phyloP scores from a whole-genome alignment of 768 basidiomycete genomes.

The Suillus hirtellus region DNA sequence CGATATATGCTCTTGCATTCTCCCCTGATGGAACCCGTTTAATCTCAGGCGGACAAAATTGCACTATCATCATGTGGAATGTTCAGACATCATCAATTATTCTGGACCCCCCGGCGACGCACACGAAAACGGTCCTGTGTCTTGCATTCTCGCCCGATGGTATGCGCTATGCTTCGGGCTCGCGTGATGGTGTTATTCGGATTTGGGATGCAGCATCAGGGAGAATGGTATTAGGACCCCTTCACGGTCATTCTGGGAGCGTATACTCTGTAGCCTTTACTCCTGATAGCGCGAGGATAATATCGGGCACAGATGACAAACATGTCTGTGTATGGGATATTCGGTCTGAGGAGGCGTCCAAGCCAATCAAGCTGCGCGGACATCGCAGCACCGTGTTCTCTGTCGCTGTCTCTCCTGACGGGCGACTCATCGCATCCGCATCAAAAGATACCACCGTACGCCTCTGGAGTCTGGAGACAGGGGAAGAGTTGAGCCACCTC shows the following conservation, averaged over 20 bases:
- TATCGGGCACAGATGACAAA: constrained; percentile 34
- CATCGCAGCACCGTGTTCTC: constrained; percentile 29
- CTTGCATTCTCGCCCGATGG: constrained; percentile 32
- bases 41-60: constrained; percentile 29
- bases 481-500: constrained; percentile 25
- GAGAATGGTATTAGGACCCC: constrained; percentile 14
- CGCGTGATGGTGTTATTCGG: constrained; percentile 29
- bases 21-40: constrained; percentile 28
- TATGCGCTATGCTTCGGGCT: constrained; percentile 31
- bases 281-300: constrained; percentile 27
- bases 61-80: constrained; percentile 31
- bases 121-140: constrained; percentile 27
- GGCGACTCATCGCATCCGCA: constrained; percentile 29
- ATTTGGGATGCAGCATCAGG: constrained; percentile 30
- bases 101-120: constrained; percentile 23
- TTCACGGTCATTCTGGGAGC: constrained; percentile 21
- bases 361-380: constrained; percentile 19
- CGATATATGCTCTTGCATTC: constrained; percentile 30
- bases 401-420: constrained; percentile 32
- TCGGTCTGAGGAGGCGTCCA: background rate
- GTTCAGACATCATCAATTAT: constrained; percentile 15
- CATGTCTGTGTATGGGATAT: constrained; percentile 32
- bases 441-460: constrained; percentile 34
- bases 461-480: constrained; percentile 26
- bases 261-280: constrained; percentile 31